phyloP scores from a whole-genome alignment of 164 flowering plant species.

The Paratinospora sagittata region DNA sequence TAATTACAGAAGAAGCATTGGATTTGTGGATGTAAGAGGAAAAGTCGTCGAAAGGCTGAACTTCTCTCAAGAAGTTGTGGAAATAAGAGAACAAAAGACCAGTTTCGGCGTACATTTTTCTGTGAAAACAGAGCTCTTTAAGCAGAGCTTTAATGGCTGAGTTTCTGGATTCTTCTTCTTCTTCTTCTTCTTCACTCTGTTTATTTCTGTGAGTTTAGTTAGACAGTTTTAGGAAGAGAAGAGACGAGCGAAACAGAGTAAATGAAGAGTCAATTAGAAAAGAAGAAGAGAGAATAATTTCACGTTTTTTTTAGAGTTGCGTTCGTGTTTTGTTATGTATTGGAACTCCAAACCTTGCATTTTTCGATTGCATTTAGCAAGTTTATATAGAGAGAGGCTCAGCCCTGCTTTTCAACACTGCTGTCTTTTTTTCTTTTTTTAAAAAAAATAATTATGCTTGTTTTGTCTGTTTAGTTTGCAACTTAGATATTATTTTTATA shows the following conservation, averaged over 20 bases:
- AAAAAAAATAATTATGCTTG: too few relatives aligned
- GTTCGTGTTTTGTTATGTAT: background rate
- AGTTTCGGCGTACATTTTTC: slow-evolving; percentile 26
- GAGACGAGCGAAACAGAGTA: background rate
- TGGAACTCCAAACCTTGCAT: too few relatives aligned
- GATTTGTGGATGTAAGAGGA: slow-evolving; percentile 8
- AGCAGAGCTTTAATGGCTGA: background rate
- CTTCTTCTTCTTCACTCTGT: too few relatives aligned
- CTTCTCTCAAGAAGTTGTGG: slow-evolving; percentile 19
- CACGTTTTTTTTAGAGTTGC: background rate
- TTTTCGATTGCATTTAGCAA: background rate
- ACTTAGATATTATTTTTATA: too few relatives aligned
- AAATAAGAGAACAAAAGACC: slow-evolving; percentile 21
- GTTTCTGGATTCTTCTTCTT: too few relatives aligned
- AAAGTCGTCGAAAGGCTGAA: slow-evolving; percentile 18
- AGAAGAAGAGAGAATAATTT: background rate
- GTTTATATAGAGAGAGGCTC: too few relatives aligned
- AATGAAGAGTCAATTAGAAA: background rate
- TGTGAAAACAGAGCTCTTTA: background rate
- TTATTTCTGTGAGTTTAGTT: too few relatives aligned
- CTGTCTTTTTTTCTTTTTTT: too few relatives aligned
- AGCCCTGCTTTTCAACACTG: too few relatives aligned
- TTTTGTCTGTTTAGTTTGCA: too few relatives aligned
- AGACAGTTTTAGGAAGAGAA: too few relatives aligned
- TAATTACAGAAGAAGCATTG: slow-evolving; percentile 11